These are phyloP conservation scores for Nowakowskiella sp. DNA, from an alignment of 192 early-diverging fungal species.

Conservation along the genomic window DNA sequence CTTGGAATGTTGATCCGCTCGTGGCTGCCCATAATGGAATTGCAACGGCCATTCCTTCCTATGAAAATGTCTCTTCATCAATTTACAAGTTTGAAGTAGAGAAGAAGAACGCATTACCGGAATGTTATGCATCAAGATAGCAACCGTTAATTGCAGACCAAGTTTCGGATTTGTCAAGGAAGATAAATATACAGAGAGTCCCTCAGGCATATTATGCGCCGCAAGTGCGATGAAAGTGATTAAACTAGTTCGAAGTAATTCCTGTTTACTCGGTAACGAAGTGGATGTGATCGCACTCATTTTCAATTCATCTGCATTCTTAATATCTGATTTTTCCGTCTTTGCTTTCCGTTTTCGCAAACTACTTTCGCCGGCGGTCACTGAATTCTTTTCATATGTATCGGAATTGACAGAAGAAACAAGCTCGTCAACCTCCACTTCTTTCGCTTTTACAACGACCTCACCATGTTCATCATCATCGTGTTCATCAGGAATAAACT, in stretches of 20 bases:
- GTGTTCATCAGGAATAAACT: conserved; percentile 27
- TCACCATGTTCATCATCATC: conserved; percentile 6
- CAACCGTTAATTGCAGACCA: conserved; percentile 38
- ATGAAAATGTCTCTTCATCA: conserved; percentile 4
- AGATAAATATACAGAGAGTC: conserved; percentile 41
- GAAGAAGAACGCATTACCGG: conserved; percentile 4
- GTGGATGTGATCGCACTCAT: neutral
- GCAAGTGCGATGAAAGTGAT: conserved; percentile 44
- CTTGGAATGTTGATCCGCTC: conserved; percentile 18
- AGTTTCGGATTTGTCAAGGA: conserved; percentile 32
- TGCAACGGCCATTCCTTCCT: conserved; percentile 51
- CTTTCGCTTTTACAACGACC: neutral
- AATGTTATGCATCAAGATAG: conserved; percentile 46
- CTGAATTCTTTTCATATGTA: conserved; percentile 14
- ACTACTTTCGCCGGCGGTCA: neutral
- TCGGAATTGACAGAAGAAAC: conserved; percentile 1
- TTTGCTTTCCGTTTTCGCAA: neutral
- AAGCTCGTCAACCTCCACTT: too few relatives aligned
- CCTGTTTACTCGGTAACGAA: neutral
- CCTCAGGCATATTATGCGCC: conserved; percentile 46
- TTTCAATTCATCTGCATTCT: neutral
- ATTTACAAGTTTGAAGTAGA: neutral
- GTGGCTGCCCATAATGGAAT: conserved; percentile 44
- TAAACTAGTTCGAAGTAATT: conserved; percentile 28
- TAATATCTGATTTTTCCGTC: neutral